Evolutionary conservation across 495 filamentous ascomycete genomes (phyloP), one percentile per base, ranked within the genome.

Genomic region (Penicillium canariense): DNA sequence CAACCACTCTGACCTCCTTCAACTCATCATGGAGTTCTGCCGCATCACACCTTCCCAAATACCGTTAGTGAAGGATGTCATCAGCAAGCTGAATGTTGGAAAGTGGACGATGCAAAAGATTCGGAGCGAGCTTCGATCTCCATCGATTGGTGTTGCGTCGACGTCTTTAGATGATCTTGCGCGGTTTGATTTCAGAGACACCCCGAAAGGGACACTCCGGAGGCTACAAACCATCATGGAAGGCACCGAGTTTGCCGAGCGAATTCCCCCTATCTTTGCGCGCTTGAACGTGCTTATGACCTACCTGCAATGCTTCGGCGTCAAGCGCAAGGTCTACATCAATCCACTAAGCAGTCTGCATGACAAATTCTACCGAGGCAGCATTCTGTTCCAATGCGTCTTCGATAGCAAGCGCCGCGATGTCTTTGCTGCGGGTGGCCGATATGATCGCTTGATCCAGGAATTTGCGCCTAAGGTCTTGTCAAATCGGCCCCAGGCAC

Each of bases 381-480:
- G 92, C 31, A 77, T 97, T 18, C 73, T 97, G 23, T 98, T 98
- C 66, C 86, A 95, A 57, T 97, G 92, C 57, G 69, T 97, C 1
- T 91, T 90, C 59, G 95, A 97, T 69, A 86, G 79, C 50, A 96
- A 93, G 68, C 84, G 84, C 58, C 76, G 80, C 26, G 87, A 94
- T 58, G 88, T 97, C 9, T 90, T 98, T 60, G 94, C 93, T 1
- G 94, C 92, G 30, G 94, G 94, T 44, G 94, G 94, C 25, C 85
- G 94, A 25, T 98, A 97, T 68, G 94, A 98, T 66, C 80, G 81
- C 18, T 73, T 98, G 38, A 93, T 98, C 31, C 71, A 75, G 47
- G 71, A 78, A 28, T 76, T 76, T 22, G 62, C 68, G 26, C 74
- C 75, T 5, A 73, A 70, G 35, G 67, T 68, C 31, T 34, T 74